Evolutionary conservation across 2,329 filamentous ascomycete genomes (phyloP), one percentile per base, ranked within the genome.

Genomic region (Phoma sp.): DNA sequence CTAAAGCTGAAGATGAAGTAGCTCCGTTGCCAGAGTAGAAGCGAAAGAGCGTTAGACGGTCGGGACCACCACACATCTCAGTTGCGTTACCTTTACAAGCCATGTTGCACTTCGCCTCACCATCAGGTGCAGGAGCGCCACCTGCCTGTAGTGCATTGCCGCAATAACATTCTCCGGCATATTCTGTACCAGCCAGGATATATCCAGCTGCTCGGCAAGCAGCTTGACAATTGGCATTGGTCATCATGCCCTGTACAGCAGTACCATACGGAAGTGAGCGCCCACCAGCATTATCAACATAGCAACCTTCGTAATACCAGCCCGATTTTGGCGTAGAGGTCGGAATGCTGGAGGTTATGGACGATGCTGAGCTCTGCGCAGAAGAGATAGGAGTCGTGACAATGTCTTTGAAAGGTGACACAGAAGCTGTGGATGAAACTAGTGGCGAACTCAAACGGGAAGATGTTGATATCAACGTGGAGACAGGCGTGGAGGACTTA

Each of bases 81-180:
- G 52, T 64, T 33, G 57, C 52, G 10, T 64, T 55, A 3, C 65
- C 65, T 18, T 58, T 64, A 30, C 63, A 67, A 2, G 46, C 29
- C 60, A 62, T 70, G 32, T 62, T 64, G 60, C 71, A 73, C 36
- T 79, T 75, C 1, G 69, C 66, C n/a, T 86, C 80, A 27, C 67
- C 66, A 46, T 67, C 60, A 8, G 62, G 48, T 3, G 63, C 66
- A 8, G 64, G 62, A 6, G 51, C 59, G 2, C 72, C 72, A 30
- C 45, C 50, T 10, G 52, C 55, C 9, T 47, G 25, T 8, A 66
- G 25, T 4, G 48, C 44, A 25, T 63, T 67, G 33, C 67, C 67
- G 46, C 68, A 71, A 43, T 22, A 49, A 14, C 45, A 44, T 44
- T 44, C 41, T 13, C 18, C 29, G 10, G 43, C 50, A 43, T 68